Evolutionary conservation across 768 basidiomycete genomes (phyloP).

Genomic region (Mycena leptocephala): DNA sequence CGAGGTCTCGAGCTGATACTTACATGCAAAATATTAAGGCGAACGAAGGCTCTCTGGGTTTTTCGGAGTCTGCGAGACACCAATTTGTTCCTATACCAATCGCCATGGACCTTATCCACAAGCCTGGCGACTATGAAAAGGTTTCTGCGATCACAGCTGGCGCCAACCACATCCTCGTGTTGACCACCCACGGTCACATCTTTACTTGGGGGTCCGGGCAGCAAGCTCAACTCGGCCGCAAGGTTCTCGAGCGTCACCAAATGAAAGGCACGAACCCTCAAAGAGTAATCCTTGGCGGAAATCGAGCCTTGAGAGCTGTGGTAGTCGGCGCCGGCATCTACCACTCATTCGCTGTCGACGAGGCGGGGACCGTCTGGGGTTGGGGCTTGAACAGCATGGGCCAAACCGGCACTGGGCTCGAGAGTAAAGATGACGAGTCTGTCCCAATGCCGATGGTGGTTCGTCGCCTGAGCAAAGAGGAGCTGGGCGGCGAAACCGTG

Average conservation of each 20-base stretch:
- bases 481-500: conserved; percentile 74
- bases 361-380: conserved; percentile 87
- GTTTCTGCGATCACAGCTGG: conserved; percentile 86
- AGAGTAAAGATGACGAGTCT: conserved; percentile 62
- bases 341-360: conserved; percentile 93
- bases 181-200: conserved; percentile 91
- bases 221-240: conserved; percentile 92
- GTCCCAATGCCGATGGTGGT: conserved; percentile 79
- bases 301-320: conserved; percentile 71
- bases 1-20: conserved; percentile 6
- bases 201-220: conserved; percentile 95
- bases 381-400: conserved; percentile 98
- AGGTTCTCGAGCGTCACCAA: conserved; percentile 90
- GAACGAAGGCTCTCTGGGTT: conserved; percentile 89
- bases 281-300: conserved; percentile 79
- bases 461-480: conserved; percentile 72
- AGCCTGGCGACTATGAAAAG: conserved; percentile 78
- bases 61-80: conserved; percentile 75
- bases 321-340: conserved; percentile 86
- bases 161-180: conserved; percentile 90
- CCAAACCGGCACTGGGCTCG: conserved; percentile 78
- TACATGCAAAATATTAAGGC: conserved; percentile 59
- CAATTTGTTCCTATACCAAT: conserved; percentile 79
- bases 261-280: conserved; percentile 93
- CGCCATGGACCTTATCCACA: conserved; percentile 68